Percentiles rank a stretch among this genome's conserved stretches.
phyloP scores from a whole-genome alignment of 306 rosid species.

The Vachellia collinsii region DNA sequence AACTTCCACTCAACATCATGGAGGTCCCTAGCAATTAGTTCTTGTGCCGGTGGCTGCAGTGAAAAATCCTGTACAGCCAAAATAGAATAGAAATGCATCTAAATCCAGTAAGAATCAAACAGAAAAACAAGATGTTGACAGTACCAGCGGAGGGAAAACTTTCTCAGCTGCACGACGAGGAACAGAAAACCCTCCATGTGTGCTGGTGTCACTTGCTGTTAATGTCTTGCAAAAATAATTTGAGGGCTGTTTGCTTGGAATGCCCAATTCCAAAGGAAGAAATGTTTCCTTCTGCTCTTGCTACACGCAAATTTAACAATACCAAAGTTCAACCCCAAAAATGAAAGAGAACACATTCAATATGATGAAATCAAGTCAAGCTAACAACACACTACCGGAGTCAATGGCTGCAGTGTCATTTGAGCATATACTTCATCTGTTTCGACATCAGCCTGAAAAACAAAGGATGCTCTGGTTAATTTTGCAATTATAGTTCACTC shows the following conservation, averaged over 20 bases:
- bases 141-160: constrained; percentile 93
- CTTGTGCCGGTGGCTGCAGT: constrained; percentile 89
- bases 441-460: constrained; percentile 91
- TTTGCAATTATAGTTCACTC: constrained; percentile 24
- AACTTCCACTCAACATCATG: constrained; percentile 95
- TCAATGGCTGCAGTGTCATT: constrained; percentile 89
- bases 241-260: constrained; percentile 92
- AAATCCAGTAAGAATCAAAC: constrained; percentile 25
- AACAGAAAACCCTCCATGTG: constrained; percentile 97
- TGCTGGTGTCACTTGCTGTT: constrained; percentile 93
- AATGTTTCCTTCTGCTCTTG: constrained; percentile 95
- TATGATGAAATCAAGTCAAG: not conserved
- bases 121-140: constrained; percentile 27
- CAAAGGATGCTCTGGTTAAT: constrained; percentile 32
- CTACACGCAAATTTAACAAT: constrained; percentile 41
- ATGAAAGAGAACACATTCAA: not conserved
- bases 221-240: constrained; percentile 95
- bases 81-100: constrained; percentile 39
- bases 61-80: constrained; percentile 71
- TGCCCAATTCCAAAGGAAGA: constrained; percentile 89
- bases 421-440: constrained; percentile 97
- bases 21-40: constrained; percentile 91
- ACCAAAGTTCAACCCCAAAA: constrained; percentile 25
- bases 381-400: constrained; percentile 52
- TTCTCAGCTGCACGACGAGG: constrained; percentile 98